A percentile compares a stretch with the other conserved stretches of the same genome.
Conservation (phyloP, 73 alveolate species). For the Tetrahymena malaccensis region DNA sequence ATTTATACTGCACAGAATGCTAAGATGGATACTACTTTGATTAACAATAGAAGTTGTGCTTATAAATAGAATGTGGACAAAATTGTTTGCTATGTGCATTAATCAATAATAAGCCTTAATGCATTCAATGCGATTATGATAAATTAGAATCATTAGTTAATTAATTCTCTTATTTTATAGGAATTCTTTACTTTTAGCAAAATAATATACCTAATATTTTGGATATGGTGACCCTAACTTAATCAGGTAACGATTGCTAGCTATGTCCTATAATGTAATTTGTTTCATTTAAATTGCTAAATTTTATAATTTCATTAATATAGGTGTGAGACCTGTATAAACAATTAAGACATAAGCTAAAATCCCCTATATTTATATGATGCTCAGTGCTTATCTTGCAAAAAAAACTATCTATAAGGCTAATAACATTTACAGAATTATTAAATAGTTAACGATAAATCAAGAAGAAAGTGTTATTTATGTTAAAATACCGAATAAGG, state of each 20-base stretch:
- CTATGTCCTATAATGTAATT: not conserved
- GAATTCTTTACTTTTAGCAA: not conserved
- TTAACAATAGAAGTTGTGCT: not conserved
- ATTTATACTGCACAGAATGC: not conserved
- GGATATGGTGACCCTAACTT: not conserved
- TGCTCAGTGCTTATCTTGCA: not conserved
- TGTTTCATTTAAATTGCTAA: not conserved
- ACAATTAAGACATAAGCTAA: not conserved
- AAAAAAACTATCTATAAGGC: not conserved
- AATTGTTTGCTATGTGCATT: not conserved
- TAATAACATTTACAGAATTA: not conserved
- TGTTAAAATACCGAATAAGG: not conserved
- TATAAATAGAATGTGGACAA: not conserved
- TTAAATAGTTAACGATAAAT: not conserved
- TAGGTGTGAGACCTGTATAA: not conserved
- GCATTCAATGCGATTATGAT: not conserved
- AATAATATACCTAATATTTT: not conserved
- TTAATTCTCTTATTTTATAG: not conserved
- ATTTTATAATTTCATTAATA: not conserved
- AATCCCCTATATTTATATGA: not conserved
- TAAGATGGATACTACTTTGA: not conserved
- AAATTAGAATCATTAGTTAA: not conserved
- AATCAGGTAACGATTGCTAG: not conserved
- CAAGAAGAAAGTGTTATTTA: not conserved
- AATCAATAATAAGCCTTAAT: not conserved